Conservation (phyloP, 192 early-diverging fungal species). For the Funneliformis mosseae region DNA sequence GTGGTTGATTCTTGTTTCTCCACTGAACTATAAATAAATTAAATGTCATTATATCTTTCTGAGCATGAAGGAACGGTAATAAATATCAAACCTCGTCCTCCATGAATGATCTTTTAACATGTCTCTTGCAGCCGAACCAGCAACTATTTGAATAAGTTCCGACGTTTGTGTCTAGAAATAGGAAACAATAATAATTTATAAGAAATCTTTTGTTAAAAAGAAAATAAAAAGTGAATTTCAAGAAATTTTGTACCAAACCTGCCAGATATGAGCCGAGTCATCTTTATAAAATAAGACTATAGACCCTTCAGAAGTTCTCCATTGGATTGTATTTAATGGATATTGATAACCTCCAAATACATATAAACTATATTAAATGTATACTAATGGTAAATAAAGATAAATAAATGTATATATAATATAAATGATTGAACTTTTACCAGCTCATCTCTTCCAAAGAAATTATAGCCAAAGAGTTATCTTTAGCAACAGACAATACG, state of each 20-base stretch:
- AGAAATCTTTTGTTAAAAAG: not conserved
- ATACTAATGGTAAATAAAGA: slow-evolving; percentile 2
- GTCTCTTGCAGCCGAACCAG: slow-evolving; percentile 54
- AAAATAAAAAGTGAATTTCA: not conserved
- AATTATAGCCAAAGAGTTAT: slow-evolving; percentile 70
- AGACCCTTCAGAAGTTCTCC: slow-evolving; percentile 67
- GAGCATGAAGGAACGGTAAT: not conserved
- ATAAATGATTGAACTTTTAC: slow-evolving; percentile 42
- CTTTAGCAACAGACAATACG: slow-evolving; percentile 67
- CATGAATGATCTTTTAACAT: slow-evolving; percentile 61
- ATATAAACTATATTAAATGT: slow-evolving; percentile 48
- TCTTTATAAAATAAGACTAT: slow-evolving; percentile 66
- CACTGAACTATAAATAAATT: not conserved
- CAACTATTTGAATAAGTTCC: slow-evolving; percentile 64
- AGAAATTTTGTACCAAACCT: slow-evolving; percentile 51
- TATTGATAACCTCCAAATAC: slow-evolving; percentile 65
- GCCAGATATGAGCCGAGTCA: slow-evolving; percentile 73
- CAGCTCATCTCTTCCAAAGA: slow-evolving; percentile 74
- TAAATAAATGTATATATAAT: not conserved
- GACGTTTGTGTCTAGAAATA: slow-evolving; percentile 17
- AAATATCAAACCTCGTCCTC: slow-evolving; percentile 45
- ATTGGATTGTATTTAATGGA: slow-evolving; percentile 60
- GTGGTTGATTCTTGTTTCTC: not conserved
- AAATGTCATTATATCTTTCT: not conserved
- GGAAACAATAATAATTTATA: not conserved